phyloP scores from a whole-genome alignment of 169 alveolate genomes.

The Plasmodium inui region DNA sequence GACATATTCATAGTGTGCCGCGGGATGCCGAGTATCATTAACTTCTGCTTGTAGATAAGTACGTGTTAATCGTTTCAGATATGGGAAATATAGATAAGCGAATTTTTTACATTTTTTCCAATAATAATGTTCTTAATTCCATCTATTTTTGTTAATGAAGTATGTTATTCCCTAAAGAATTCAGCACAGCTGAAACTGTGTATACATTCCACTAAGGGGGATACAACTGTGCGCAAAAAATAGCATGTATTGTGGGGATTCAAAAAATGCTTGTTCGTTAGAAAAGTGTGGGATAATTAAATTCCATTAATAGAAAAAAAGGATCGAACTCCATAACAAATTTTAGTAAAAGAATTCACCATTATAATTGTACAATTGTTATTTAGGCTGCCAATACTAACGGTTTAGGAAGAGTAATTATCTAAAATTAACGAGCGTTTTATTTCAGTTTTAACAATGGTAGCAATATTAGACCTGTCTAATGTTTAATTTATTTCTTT shows the following conservation, averaged over 20 bases:
- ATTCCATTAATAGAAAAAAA: neutral
- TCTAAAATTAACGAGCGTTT: neutral
- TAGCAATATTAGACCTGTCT: neutral
- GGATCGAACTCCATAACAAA: neutral
- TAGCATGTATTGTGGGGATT: neutral
- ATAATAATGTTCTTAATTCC: neutral
- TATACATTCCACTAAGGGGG: neutral
- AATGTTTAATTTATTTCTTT: neutral
- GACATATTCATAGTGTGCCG: neutral
- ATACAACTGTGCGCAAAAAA: neutral
- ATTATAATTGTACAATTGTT: neutral
- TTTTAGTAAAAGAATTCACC: neutral
- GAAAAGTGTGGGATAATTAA: neutral
- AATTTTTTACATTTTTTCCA: neutral
- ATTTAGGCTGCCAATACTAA: neutral
- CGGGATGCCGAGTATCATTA: neutral
- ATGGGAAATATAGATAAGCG: neutral
- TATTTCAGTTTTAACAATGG: neutral
- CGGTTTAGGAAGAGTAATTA: neutral
- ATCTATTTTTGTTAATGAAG: neutral
- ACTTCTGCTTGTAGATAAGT: neutral
- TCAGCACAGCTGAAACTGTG: neutral
- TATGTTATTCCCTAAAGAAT: neutral
- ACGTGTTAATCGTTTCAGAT: neutral
- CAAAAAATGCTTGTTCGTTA: neutral